phyloP scores from a whole-genome alignment of 208 protist genomes.

The Leishmania amazonensis region DNA sequence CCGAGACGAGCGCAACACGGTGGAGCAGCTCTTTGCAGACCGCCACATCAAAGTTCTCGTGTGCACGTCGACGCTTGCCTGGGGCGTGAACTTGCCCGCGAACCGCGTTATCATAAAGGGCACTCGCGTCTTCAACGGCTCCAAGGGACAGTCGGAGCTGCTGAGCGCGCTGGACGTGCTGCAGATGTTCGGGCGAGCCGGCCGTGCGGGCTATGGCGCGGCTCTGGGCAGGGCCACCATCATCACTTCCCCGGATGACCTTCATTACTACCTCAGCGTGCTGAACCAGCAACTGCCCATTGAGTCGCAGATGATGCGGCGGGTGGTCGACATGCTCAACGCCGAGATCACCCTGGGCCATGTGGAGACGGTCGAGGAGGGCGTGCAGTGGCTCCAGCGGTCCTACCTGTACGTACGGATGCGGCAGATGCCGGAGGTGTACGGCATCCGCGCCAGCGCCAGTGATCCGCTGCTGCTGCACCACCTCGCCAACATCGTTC shows the following conservation, averaged over 20 bases:
- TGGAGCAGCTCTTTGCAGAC: slow-evolving; percentile 98
- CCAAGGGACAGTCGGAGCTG: slow-evolving; percentile 95
- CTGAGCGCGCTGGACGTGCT: slow-evolving; percentile 98
- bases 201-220: slow-evolving; percentile 95
- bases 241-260: slow-evolving; percentile 96
- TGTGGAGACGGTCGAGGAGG: slow-evolving; percentile 94
- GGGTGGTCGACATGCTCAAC: slow-evolving; percentile 98
- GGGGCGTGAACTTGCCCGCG: slow-evolving; percentile 99
- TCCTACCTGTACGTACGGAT: slow-evolving; percentile 99
- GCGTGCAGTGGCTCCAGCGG: slow-evolving; percentile 96
- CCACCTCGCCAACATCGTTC: slow-evolving; percentile 94
- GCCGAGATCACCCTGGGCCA: slow-evolving; percentile 98
- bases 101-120: slow-evolving; percentile 99
- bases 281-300: slow-evolving; percentile 99
- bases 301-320: slow-evolving; percentile 97
- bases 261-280: slow-evolving; percentile 98
- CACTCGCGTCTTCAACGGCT: slow-evolving; percentile 99
- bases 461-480: slow-evolving; percentile 88
- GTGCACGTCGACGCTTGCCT: slow-evolving; percentile 99
- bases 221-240: slow-evolving; percentile 95
- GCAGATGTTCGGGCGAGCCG: slow-evolving; percentile 99
- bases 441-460: slow-evolving; percentile 87
- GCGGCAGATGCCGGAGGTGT: slow-evolving; percentile 94
- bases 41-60: slow-evolving; percentile 97
- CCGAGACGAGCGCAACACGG: slow-evolving; percentile 93